Percentiles rank a stretch among this genome's conserved stretches.
Conservation (phyloP, 116 monocot genomes). For the Zostera marina region DNA sequence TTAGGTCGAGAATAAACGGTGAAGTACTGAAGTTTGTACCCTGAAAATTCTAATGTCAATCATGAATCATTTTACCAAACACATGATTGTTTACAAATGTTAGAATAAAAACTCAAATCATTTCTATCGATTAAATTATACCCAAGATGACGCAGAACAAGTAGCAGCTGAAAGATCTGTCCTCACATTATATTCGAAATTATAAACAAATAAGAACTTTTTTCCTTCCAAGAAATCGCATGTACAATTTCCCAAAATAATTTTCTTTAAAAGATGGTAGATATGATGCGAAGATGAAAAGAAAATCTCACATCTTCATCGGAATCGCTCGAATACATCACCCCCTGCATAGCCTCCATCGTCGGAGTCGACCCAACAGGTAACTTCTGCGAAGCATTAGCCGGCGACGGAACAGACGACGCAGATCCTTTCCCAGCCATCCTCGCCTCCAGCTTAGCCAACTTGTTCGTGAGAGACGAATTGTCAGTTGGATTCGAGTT, state of each 20-base stretch:
- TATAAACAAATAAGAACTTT: no score
- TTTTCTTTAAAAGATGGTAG: not conserved
- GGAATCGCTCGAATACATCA: constrained; percentile 58
- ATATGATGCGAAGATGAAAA: not conserved
- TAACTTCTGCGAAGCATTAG: constrained; percentile 8
- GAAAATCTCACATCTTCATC: constrained; percentile 71
- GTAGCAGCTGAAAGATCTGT: no score
- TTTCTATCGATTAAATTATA: no score
- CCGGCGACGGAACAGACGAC: constrained; percentile 22
- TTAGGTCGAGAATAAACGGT: no score
- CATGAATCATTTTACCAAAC: no score
- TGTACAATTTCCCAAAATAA: not conserved
- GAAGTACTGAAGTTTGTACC: no score
- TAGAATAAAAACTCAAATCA: no score
- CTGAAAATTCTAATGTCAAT: no score
- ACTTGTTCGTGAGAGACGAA: constrained; percentile 58
- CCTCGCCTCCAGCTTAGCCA: constrained; percentile 92
- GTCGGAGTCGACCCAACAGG: not conserved
- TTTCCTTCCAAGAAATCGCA: not conserved
- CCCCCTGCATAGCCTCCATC: constrained; percentile 40
- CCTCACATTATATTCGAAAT: no score
- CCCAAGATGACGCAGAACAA: no score
- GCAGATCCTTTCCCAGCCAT: constrained; percentile 77
- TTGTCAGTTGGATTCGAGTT: constrained; percentile 86
- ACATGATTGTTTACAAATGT: no score